Base-by-base conservation (phyloP, 495 filamentous ascomycete species). In the Neurospora sublineolata region DNA sequence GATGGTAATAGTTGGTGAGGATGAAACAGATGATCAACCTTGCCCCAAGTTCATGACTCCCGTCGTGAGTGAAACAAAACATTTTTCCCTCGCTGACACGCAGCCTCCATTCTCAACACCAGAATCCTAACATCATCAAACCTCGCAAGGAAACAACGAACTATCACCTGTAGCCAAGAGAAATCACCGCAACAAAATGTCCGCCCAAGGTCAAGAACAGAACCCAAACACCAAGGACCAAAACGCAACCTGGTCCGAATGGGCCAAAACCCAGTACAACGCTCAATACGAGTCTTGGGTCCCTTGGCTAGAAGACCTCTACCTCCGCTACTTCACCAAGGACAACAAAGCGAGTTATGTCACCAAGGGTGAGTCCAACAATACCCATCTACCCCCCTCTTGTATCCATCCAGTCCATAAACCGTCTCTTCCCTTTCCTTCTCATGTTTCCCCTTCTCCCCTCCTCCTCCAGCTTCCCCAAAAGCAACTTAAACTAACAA, bases 241-340 rank as follows among this genome's bases (percentile, higher is more conserved):
- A 33, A 60, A 60, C 0, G 0, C 52, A 0, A 60, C 52, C 2
- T 60, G 52, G 52, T 60, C 52, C 52, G 86, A 90, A 75, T 88
- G 86, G 86, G 81, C 82, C 20, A 86, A 84, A 72, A 77, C 87
- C 67, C 83, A 80, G 14, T 91, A 90, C 82, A 86, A 89, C 77
- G 78, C 85, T 12, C 87, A 91, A 75, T 92, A 92, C 77, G 88
- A 92, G 74, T 84, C 82, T 69, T 92, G 90, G 90, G 86, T 91
- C 80, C 90, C 90, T 6, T 93, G 90, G 89, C 83, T 92, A 41
- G 90, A 93, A 75, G 90, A 92, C 78, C 78, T 86, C 70, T 91
- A 90, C 76, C 84, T 93, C 20, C 83, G 81, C 41, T 92, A 87
- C 82, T 92, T 92, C 73, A 89, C 87, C 74, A 89, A 87, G 71